phyloP scores from a whole-genome alignment of 192 early-diverging fungal species.

The Dissophora globulifera region DNA sequence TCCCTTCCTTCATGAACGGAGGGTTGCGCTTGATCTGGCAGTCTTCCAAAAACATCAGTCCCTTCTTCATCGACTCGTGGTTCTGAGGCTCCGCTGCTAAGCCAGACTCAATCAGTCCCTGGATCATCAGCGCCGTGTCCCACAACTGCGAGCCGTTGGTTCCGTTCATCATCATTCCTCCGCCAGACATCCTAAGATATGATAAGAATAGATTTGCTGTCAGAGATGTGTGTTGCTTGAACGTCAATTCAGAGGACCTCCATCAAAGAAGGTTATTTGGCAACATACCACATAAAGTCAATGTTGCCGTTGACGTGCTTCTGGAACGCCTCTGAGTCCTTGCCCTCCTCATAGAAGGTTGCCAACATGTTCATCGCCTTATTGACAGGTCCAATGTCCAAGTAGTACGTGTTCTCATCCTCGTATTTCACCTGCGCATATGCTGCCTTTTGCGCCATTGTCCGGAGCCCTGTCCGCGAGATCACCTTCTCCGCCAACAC shows the following conservation, averaged over 20 bases:
- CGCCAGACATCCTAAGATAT: conserved; percentile 79
- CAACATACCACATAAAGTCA: conserved; percentile 87
- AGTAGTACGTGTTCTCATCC: conserved; percentile 87
- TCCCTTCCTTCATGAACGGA: conserved; percentile 71
- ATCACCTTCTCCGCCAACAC: conserved; percentile 75
- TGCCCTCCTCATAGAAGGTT: conserved; percentile 86
- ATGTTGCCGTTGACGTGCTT: conserved; percentile 74
- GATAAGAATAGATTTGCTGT: too few species aligned
- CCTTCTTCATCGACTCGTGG: conserved; percentile 70
- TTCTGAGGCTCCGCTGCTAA: conserved; percentile 78
- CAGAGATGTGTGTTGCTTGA: too few species aligned
- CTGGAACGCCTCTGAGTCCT: conserved; percentile 82
- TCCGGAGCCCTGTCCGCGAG: conserved; percentile 61
- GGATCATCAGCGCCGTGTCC: conserved; percentile 91
- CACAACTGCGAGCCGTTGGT: conserved; percentile 98
- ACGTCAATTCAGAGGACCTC: too few species aligned
- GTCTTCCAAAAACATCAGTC: conserved; percentile 87
- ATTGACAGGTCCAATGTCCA: conserved; percentile 96
- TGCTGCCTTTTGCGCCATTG: conserved; percentile 76
- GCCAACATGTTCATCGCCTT: conserved; percentile 93
- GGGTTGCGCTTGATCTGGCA: conserved; percentile 85
- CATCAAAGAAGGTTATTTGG: background rate
- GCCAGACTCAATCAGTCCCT: conserved; percentile 84
- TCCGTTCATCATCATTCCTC: conserved; percentile 95
- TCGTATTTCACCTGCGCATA: conserved; percentile 88